These are phyloP conservation scores for Triticum dicoccoides DNA, from an alignment of 176 grass and related monocot genomes.

Conservation along the genomic window DNA sequence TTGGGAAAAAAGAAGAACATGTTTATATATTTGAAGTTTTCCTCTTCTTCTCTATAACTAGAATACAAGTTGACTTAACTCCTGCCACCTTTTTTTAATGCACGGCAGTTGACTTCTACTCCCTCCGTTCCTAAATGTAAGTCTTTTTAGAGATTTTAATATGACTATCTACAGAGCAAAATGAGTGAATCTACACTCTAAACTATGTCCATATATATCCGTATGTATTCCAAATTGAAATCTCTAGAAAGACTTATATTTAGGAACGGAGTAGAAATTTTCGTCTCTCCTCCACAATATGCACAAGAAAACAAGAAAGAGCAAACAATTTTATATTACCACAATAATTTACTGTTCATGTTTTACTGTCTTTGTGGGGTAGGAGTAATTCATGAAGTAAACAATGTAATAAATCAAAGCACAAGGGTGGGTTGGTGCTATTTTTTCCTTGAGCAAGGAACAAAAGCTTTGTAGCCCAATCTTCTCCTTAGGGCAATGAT, in stretches of 20 bases:
- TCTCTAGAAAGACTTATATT: too few species aligned
- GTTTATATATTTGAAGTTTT: constrained; percentile 8
- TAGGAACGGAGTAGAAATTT: neutral
- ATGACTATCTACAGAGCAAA: too few species aligned
- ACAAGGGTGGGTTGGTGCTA: neutral
- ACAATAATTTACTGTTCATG: neutral
- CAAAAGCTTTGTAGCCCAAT: constrained; percentile 8
- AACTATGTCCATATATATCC: too few species aligned
- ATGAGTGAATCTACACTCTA: too few species aligned
- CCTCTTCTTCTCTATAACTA: too few species aligned
- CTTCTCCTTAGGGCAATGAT: constrained; percentile 39
- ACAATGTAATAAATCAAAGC: neutral
- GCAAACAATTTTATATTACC: constrained; percentile 2
- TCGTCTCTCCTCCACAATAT: neutral
- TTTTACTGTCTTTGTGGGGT: neutral
- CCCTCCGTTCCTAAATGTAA: too few species aligned
- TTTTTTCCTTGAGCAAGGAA: constrained; percentile 13
- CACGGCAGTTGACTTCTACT: neutral
- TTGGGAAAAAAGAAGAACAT: neutral
- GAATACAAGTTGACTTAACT: constrained; percentile 3
- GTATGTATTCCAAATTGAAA: too few species aligned
- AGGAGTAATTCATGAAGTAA: neutral
- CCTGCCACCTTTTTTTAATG: neutral
- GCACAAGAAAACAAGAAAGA: neutral
- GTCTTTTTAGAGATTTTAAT: too few species aligned